Conservation (phyloP, 768 basidiomycete species). For the Glaciozyma antarctica region DNA sequence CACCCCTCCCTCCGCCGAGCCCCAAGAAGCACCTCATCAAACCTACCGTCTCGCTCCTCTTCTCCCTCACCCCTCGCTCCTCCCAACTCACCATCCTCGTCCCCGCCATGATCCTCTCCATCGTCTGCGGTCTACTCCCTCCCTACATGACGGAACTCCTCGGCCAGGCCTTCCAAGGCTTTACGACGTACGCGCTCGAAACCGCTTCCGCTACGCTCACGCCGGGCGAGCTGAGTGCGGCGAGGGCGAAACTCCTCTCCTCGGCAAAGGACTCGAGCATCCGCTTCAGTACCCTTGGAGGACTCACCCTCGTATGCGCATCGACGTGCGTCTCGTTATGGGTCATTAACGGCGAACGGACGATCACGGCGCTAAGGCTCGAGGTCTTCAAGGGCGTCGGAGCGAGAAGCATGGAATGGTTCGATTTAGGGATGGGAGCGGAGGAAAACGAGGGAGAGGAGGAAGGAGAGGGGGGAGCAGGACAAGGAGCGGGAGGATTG, state of each 20-base stretch:
- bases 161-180: conserved; percentile 65
- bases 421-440: conserved; percentile 61
- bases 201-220: conserved; percentile 26
- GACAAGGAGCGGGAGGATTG: conserved; percentile 74
- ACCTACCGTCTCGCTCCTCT: conserved; percentile 18
- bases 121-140: conserved; percentile 59
- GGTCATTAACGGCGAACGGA: conserved; percentile 78
- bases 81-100: conserved; percentile 32
- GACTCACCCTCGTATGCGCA: conserved; percentile 60
- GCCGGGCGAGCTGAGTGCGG: not conserved
- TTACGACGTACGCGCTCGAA: conserved; percentile 51
- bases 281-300: conserved; percentile 50
- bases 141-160: conserved; percentile 79
- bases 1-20: not conserved
- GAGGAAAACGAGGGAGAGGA: conserved; percentile 42
- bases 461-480: conserved; percentile 43
- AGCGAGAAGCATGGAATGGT: conserved; percentile 75
- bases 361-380: conserved; percentile 57
- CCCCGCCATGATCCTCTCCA: conserved; percentile 56
- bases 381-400: conserved; percentile 61
- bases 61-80: conserved; percentile 15
- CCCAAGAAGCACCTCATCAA: not conserved
- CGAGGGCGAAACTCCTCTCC: conserved; percentile 15
- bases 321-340: conserved; percentile 68
- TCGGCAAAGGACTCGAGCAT: conserved; percentile 35